Evolutionary conservation across 1,139 yeast species (phyloP).

Genomic region (Taiozyma sp.): DNA sequence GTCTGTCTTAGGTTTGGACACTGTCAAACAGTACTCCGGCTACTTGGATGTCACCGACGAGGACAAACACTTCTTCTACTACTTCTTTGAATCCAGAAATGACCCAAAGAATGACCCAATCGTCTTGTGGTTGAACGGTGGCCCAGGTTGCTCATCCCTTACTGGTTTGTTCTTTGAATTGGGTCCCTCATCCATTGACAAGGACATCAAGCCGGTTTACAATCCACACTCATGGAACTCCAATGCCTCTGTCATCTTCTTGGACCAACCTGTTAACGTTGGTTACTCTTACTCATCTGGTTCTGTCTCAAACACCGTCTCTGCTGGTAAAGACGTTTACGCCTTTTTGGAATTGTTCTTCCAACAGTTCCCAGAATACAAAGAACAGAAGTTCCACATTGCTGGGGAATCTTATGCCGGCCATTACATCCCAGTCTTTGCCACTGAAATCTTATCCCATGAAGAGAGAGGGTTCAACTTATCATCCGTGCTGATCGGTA

Average conservation of each 20-base stretch:
- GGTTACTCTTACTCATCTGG: slow-evolving; percentile 78
- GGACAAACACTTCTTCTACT: slow-evolving; percentile 79
- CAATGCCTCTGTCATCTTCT: slow-evolving; percentile 85
- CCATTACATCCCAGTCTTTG: slow-evolving; percentile 93
- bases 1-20: slow-evolving; percentile 64
- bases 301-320: slow-evolving; percentile 68
- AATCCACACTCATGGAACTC: slow-evolving; percentile 86
- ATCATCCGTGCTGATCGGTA: slow-evolving; percentile 88
- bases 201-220: slow-evolving; percentile 61
- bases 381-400: slow-evolving; percentile 75
- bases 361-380: slow-evolving; percentile 85
- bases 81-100: slow-evolving; percentile 89
- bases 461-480: slow-evolving; percentile 77
- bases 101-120: slow-evolving; percentile 85
- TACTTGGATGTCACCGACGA: slow-evolving; percentile 81
- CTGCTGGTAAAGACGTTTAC: slow-evolving; percentile 91
- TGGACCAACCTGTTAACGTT: slow-evolving; percentile 93
- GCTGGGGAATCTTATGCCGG: slow-evolving; percentile 99
- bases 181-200: slow-evolving; percentile 76
- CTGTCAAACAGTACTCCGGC: slow-evolving; percentile 80
- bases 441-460: slow-evolving; percentile 79
- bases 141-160: slow-evolving; percentile 87
- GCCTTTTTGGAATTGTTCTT: slow-evolving; percentile 89
- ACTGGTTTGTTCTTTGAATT: slow-evolving; percentile 91
- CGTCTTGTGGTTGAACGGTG: slow-evolving; percentile 86